Evolutionary conservation across 164 flowering plant species (phyloP), one percentile per base, ranked within the genome.

Genomic region (Vitis rotundifolia): DNA sequence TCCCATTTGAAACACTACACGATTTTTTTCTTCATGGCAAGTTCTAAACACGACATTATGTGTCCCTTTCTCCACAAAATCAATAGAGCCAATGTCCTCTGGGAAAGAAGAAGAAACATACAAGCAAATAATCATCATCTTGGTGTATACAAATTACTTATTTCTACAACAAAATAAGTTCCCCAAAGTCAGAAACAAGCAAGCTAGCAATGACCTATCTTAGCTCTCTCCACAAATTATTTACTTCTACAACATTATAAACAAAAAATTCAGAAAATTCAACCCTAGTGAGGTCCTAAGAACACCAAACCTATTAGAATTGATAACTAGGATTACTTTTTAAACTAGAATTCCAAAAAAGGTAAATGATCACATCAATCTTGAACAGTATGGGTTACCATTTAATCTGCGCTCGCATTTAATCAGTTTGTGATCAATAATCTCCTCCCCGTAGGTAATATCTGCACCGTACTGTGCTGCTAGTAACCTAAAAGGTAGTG

Each of bases 401-500:
- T 94, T 92, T 12, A 85, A 15, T 54, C 64, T 78, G 11, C 98
- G 88, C 67, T 90, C 92, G 68, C 99, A 94, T 69, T 91, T 92
- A 66, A 94, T 19, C 29, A 94, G 59, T 68, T 85, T 94, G 73
- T 92, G 99, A 71, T 94, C 99, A 61, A 94, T 88, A 75, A 91
- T 92, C 78, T 94, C 99, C 81, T 94, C 99, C 0, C 97, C 96
- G 55, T 92, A 91, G 0, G 94, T 89, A 69, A 92, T 91, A 70
- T 94, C 97, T 9, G 99, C 99, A 63, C 99, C 99, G 63, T 89
- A 91, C 18, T 91, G 72, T 49, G 96, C 91, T 57, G 96, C 89
- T 50, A 94, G 67, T 60, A 92, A 73, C 76, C 99, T 87, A 37
- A 94, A 82, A 11, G 99, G 95, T 59, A 94, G 67, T 3, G 97